Base-by-base conservation (phyloP, 805 yeast species). In the Cyberlindnera amylophila region DNA sequence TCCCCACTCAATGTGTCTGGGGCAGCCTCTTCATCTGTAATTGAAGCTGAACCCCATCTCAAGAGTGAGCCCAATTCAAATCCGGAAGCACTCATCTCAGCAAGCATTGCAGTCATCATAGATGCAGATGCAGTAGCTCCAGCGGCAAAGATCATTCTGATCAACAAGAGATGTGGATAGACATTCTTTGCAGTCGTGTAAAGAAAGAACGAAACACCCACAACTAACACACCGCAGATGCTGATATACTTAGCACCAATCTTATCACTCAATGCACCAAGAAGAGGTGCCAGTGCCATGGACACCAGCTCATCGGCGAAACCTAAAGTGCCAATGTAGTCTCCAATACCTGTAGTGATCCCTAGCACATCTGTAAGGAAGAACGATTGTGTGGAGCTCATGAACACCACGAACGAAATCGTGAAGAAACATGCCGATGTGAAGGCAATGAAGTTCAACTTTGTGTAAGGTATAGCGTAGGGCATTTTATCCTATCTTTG, bases 261-360 rank as follows among this genome's bases (percentile, higher is more conserved):
- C 50, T 73, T 71, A 54, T 83, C 90, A 49, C 78, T 71, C 21
- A 79, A 53, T 0, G 82, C 74, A 4, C 90, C 91, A 48, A 81
- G 62, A 17, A 81, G 59, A 0, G 90, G 89, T 11, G 84, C 72
- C 14, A 71, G 51, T 0, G 69, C 36, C 38, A 82, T 72, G 5
- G 78, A 68, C 0, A 77, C 61, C 9, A 81, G 44, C 55, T 83
- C 89, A 56, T 82, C 89, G 14, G 70, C 72, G 32, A 79, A 72
- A 1, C 78, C 77, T 24, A 76, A 54, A 2, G 70, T 61, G 0
- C 80, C 79, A 23, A 73, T 70, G 40, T 69, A 69, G 30, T 68
- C 64, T 11, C 80, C 80, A 44, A 64, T 52, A 27, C 57, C 53
- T 12, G 57, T 48, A 3, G 59, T 37, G 28, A 58, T 49, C 1